These are phyloP conservation scores for Amanita pseudoporphyria DNA, from an alignment of 768 basidiomycete genomes.

Conservation along the genomic window DNA sequence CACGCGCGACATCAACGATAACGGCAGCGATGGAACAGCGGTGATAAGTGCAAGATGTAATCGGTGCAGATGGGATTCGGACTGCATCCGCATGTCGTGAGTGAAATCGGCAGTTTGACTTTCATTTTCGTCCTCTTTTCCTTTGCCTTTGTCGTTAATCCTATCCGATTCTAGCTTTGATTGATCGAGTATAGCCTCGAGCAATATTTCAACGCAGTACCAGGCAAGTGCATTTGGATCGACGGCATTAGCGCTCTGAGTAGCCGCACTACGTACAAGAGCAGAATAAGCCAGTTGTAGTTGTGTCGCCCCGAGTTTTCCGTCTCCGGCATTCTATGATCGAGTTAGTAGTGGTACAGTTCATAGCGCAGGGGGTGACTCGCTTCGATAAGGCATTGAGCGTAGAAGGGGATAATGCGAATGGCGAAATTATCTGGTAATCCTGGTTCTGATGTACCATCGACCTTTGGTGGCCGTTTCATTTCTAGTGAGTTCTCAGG, in stretches of 20 bases:
- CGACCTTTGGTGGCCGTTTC: not conserved
- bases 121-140: slow-evolving; percentile 7
- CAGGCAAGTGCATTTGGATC: slow-evolving; percentile 47
- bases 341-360: no score
- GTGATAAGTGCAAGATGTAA: slow-evolving; percentile 60
- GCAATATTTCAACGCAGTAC: slow-evolving; percentile 53
- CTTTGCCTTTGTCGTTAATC: slow-evolving; percentile 12
- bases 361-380: slow-evolving; percentile 13
- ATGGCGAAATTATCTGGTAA: slow-evolving; percentile 33
- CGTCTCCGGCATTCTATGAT: slow-evolving; percentile 53
- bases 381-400: slow-evolving; percentile 62
- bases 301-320: slow-evolving; percentile 51
- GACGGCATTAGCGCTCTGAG: slow-evolving; percentile 1
- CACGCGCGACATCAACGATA: slow-evolving; percentile 42
- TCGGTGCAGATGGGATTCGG: slow-evolving; percentile 29
- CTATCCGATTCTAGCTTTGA: slow-evolving; percentile 17
- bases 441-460: slow-evolving; percentile 3
- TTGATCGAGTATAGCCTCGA: slow-evolving; percentile 33
- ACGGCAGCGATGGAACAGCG: slow-evolving; percentile 51
- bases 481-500: slow-evolving; percentile 16
- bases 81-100: not conserved
- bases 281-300: slow-evolving; percentile 69
- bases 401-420: slow-evolving; percentile 67
- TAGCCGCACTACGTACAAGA: slow-evolving; percentile 47
- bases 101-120: not conserved